Percentiles rank a stretch among this genome's conserved stretches.
Conservation (phyloP, 495 filamentous ascomycete genomes). For the Daldinia caldariorum region DNA sequence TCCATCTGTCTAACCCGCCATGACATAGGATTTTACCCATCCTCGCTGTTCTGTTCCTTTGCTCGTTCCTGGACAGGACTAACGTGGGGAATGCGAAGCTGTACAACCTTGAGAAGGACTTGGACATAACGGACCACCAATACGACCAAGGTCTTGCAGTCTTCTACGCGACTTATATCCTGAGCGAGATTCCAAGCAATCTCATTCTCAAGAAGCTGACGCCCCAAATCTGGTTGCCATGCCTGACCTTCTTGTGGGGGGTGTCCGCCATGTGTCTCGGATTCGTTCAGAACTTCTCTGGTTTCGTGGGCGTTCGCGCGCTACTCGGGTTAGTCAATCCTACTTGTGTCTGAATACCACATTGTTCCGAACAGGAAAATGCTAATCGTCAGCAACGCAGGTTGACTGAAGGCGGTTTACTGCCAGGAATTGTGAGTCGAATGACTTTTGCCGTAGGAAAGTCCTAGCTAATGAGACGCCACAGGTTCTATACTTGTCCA, state of each 20-base stretch:
- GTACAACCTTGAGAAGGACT: slow-evolving; percentile 70
- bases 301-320: slow-evolving; percentile 79
- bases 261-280: slow-evolving; percentile 73
- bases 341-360: neutral
- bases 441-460: neutral
- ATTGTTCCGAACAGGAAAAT: slow-evolving; percentile 1
- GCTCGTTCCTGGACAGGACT: slow-evolving; percentile 78
- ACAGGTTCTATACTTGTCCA: slow-evolving; percentile 60
- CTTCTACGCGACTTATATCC: slow-evolving; percentile 67
- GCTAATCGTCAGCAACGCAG: slow-evolving; percentile 25
- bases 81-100: slow-evolving; percentile 89
- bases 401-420: slow-evolving; percentile 60
- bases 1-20: slow-evolving; percentile 11
- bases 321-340: slow-evolving; percentile 68
- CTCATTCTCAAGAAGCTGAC: slow-evolving; percentile 79
- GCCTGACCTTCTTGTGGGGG: slow-evolving; percentile 66
- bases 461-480: slow-evolving; percentile 14
- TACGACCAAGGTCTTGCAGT: slow-evolving; percentile 72
- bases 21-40: slow-evolving; percentile 57
- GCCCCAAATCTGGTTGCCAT: slow-evolving; percentile 68
- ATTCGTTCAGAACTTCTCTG: slow-evolving; percentile 75
- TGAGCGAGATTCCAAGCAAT: slow-evolving; percentile 83
- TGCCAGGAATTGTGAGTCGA: slow-evolving; percentile 59
- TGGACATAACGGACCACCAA: slow-evolving; percentile 70
- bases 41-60: slow-evolving; percentile 60